These are phyloP conservation scores for Telfairia occidentalis DNA, from an alignment of 331 rosid genomes.

Conservation along the genomic window DNA sequence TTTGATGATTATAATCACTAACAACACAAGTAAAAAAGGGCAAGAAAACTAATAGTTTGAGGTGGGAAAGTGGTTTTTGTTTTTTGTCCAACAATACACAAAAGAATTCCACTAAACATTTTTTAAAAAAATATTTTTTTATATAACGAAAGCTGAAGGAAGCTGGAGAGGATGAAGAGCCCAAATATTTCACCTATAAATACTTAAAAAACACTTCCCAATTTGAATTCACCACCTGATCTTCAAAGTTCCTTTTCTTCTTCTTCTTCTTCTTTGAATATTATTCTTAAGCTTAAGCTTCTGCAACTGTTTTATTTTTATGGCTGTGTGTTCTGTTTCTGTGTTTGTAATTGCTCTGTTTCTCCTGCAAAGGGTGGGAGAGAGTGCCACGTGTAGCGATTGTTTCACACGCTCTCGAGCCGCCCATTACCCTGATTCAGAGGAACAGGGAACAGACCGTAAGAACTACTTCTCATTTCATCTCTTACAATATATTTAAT, in stretches of 20 bases:
- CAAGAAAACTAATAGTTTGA: neutral
- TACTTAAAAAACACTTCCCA: neutral
- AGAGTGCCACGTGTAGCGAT: slow-evolving; percentile 42
- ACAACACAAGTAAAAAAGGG: neutral
- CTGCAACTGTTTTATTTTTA: slow-evolving; percentile 8
- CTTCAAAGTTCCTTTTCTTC: neutral
- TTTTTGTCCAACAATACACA: neutral
- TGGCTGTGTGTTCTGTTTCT: slow-evolving; percentile 39
- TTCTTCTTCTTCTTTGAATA: neutral
- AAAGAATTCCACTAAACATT: slow-evolving; percentile 1
- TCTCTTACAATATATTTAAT: neutral
- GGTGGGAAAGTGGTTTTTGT: neutral
- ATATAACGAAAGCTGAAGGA: neutral
- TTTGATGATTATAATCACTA: slow-evolving; percentile 3
- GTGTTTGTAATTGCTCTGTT: slow-evolving; percentile 19
- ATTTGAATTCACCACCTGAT: neutral
- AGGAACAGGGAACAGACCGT: slow-evolving; percentile 64
- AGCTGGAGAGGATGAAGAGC: neutral
- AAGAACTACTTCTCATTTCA: slow-evolving; percentile 7
- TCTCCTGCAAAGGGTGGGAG: slow-evolving; percentile 40
- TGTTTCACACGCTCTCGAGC: slow-evolving; percentile 73
- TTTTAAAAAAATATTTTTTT: neutral
- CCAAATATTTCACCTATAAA: slow-evolving; percentile 7
- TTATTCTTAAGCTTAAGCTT: neutral
- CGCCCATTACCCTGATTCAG: slow-evolving; percentile 64